Conservation (phyloP, 345 rosid species). For the Aquilaria yunnanensis region DNA sequence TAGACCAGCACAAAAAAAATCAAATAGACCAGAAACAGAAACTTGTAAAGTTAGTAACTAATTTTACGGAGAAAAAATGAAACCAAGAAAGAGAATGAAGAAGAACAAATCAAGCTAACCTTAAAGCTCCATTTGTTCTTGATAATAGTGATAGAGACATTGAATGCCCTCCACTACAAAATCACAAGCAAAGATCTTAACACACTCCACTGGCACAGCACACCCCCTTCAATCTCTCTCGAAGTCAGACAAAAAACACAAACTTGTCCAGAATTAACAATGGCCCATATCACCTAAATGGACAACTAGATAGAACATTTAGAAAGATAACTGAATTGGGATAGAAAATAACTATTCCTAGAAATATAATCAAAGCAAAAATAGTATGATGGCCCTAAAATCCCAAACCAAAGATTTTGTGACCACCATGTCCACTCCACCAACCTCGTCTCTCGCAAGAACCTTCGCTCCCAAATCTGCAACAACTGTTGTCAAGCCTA, state of each 20-base stretch:
- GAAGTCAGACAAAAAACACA: not conserved
- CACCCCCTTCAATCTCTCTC: constrained; percentile 44
- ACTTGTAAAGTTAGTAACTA: not conserved
- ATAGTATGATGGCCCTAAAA: constrained; percentile 28
- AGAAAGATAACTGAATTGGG: not conserved
- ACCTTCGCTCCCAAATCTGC: constrained; percentile 91
- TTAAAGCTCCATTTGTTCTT: constrained; percentile 76
- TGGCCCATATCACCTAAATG: constrained; percentile 13
- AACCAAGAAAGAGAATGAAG: not conserved
- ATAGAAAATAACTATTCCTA: too few relatives aligned
- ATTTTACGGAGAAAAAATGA: constrained; percentile 6
- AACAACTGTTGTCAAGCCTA: constrained; percentile 60
- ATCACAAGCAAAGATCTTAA: constrained; percentile 63
- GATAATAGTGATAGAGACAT: constrained; percentile 52
- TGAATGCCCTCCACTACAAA: constrained; percentile 62
- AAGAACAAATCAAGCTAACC: constrained; percentile 17
- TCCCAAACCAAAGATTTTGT: constrained; percentile 37
- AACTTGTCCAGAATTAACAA: not conserved
- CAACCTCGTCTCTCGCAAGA: constrained; percentile 64
- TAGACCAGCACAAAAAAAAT: too few relatives aligned
- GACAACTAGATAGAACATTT: constrained; percentile 11
- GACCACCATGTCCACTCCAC: constrained; percentile 74
- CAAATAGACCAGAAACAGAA: constrained; percentile 9
- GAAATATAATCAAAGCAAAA: not conserved
- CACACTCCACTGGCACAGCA: constrained; percentile 40